Base-by-base conservation (phyloP, 257 asterid species). In the Solanum paucissectum region DNA sequence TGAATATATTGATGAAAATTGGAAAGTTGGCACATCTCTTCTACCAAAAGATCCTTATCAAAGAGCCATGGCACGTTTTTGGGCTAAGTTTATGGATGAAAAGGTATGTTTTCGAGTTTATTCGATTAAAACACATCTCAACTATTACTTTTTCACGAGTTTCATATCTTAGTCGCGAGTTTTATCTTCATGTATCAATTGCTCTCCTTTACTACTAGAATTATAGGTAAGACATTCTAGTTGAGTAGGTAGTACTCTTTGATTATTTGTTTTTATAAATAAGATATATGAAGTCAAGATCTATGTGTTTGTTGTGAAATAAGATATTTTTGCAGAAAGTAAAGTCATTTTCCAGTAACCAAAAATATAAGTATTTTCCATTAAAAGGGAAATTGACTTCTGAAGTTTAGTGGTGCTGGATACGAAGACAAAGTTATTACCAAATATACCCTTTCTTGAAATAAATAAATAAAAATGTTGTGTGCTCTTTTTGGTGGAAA, bases 1-100 rank as follows among this genome's bases (percentile, higher is more conserved):
- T 34, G 93, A 94, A 38, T 94, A 94, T 86, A 91, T 94, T 27
- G 95, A 94, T 5, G 93, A 93, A 69, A 87, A 87, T 4, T 94
- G 92, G 91, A 71, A 81, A 18, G 68, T 88, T 34, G 91, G 90
- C 18, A 91, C 90, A 4, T 14, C 90, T 5, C 87, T 94, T 60
- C 52, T 92, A 73, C 94, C 97, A 9, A 49, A 90, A 52, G 88
- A 93, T 69, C 95, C 93, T 3, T 86, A 86, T 32, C 88, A 91
- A 11, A 89, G 89, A 77, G 93, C 94, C 88, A 81, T 23, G 10
- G 91, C 92, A 10, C 93, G 93, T n/a, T 93, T 94, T 75, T 94
- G 94, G 95, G 91, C 87, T 16, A 91, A 90, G 58, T 92, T 92
- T 87, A 12, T 92, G 1, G 93, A 94, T 6, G 92, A 92, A 3